These are phyloP conservation scores for Bipolaris victoriae DNA, from an alignment of 2,329 filamentous ascomycete genomes.

Conservation along the genomic window DNA sequence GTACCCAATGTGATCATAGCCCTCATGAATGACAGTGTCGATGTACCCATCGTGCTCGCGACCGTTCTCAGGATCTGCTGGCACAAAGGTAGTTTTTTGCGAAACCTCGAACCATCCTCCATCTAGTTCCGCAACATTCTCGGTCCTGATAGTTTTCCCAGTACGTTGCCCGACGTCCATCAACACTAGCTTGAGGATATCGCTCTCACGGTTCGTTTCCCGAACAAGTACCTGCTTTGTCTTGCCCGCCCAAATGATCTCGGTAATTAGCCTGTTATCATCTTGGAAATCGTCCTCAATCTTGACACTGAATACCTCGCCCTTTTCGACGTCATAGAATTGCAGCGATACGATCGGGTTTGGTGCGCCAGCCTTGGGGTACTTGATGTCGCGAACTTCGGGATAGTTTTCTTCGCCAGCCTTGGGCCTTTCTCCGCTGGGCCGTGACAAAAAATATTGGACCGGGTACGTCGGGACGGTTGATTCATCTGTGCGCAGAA, in stretches of 20 bases:
- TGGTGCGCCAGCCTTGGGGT: conserved; percentile 91
- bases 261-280: conserved; percentile 86
- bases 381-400: conserved; percentile 90
- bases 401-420: conserved; percentile 86
- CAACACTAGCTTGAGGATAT: conserved; percentile 84
- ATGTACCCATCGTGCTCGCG: conserved; percentile 87
- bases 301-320: conserved; percentile 79
- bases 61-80: conserved; percentile 77
- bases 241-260: conserved; percentile 84
- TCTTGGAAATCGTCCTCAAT: conserved; percentile 79
- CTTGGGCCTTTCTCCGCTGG: conserved; percentile 72
- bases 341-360: conserved; percentile 88
- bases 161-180: conserved; percentile 77
- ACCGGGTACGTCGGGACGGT: conserved; percentile 89
- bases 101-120: conserved; percentile 98
- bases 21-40: conserved; percentile 84
- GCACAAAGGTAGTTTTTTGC: conserved; percentile 83
- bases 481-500: conserved; percentile 92
- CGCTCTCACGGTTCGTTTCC: conserved; percentile 92
- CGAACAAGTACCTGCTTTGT: conserved; percentile 80
- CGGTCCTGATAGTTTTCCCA: conserved; percentile 78
- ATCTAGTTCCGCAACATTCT: conserved; percentile 83
- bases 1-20: conserved; percentile 90
- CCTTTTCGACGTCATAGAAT: conserved; percentile 83
- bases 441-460: conserved; percentile 88